phyloP scores from a whole-genome alignment of 2,329 filamentous ascomycete genomes.

The Ascochyta viciae-villosae region DNA sequence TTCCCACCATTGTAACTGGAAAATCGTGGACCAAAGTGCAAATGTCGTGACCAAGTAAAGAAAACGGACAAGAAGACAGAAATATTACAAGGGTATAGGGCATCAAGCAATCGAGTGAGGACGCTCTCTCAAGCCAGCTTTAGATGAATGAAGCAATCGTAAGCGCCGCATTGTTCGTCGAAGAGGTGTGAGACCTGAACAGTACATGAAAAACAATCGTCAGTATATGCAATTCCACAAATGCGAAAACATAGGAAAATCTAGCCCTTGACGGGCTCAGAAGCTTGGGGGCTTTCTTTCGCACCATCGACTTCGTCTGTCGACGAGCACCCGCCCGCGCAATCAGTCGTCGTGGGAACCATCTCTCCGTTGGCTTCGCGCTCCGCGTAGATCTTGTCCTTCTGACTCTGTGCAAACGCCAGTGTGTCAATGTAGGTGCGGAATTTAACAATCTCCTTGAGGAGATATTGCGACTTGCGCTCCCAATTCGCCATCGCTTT shows the following conservation, averaged over 20 bases:
- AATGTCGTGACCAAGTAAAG: not conserved
- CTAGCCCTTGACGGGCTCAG: slow-evolving; percentile 31
- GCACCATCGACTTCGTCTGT: slow-evolving; percentile 44
- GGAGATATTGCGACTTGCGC: slow-evolving; percentile 87
- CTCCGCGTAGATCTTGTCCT: slow-evolving; percentile 70
- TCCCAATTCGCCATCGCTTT: slow-evolving; percentile 98
- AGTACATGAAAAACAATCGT: slow-evolving; percentile 32
- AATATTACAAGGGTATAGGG: slow-evolving; percentile 33
- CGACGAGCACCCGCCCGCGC: slow-evolving; percentile 15
- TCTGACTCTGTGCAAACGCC: slow-evolving; percentile 71
- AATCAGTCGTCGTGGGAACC: slow-evolving; percentile 18
- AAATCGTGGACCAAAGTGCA: not conserved
- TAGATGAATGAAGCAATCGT: slow-evolving; percentile 46
- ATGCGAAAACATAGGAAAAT: slow-evolving; percentile 10
- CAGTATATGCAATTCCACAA: slow-evolving; percentile 33
- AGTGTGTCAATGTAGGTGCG: slow-evolving; percentile 91
- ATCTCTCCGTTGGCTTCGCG: slow-evolving; percentile 40
- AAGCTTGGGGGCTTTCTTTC: slow-evolving; percentile 37
- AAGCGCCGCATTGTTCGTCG: slow-evolving; percentile 45
- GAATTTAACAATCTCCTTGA: slow-evolving; percentile 96
- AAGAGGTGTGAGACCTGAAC: slow-evolving; percentile 44
- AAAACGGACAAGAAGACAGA: not conserved
- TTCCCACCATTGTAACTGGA: not conserved
- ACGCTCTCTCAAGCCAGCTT: slow-evolving; percentile 31
- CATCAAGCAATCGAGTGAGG: slow-evolving; percentile 41